phyloP scores from a whole-genome alignment of 306 rosid species.

The Potentilla sterilis region DNA sequence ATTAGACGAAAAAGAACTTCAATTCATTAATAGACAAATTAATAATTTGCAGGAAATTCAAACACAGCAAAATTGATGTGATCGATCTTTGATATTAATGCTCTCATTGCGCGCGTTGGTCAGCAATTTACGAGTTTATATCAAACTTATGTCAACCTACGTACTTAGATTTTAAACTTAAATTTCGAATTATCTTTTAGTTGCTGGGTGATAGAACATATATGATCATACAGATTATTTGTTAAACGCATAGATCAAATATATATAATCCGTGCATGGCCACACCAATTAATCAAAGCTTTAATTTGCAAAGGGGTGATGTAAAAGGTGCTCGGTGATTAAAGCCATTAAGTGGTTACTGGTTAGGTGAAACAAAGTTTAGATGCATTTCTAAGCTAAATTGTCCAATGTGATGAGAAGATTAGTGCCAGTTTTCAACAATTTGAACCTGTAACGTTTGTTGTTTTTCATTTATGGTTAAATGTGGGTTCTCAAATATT shows the following conservation, averaged over 20 bases:
- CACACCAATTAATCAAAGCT: background rate
- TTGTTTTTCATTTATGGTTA: conserved; percentile 7
- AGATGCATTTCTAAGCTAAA: conserved; percentile 47
- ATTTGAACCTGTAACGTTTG: conserved; percentile 14
- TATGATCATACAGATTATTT: background rate
- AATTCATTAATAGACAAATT: too few relatives aligned
- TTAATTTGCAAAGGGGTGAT: conserved; percentile 10
- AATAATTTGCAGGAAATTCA: too few relatives aligned
- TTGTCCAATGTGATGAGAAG: conserved; percentile 38
- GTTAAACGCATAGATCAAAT: background rate
- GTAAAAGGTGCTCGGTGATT: conserved; percentile 20
- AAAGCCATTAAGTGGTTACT: conserved; percentile 25
- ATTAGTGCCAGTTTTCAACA: conserved; percentile 10
- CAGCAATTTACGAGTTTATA: background rate
- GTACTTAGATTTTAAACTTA: too few relatives aligned
- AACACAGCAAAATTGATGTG: too few relatives aligned
- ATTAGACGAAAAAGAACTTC: too few relatives aligned
- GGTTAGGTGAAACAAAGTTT: conserved; percentile 40
- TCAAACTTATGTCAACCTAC: background rate
- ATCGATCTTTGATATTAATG: background rate
- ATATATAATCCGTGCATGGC: background rate
- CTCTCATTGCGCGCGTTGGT: background rate
- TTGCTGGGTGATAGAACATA: background rate
- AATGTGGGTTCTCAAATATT: background rate
- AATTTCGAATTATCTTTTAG: background rate